Evolutionary conservation across 1,284 basidiomycete genomes (phyloP).

Genomic region (Trichosporon faecale): DNA sequence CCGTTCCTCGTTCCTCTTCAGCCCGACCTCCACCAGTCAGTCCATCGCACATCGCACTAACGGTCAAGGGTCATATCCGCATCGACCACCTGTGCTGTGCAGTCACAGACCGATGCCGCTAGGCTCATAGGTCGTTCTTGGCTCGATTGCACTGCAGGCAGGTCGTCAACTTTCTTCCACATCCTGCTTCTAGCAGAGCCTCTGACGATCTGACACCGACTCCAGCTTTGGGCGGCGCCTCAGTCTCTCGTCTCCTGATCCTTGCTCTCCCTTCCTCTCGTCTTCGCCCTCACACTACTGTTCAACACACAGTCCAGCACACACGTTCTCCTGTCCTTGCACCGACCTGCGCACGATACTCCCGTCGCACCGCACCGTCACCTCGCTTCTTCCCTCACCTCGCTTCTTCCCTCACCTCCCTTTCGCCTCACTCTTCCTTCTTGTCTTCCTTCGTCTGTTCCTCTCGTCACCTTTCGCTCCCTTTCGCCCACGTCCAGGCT

Average conservation of each 20-base stretch:
- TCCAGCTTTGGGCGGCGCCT: background rate
- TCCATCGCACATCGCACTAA: background rate
- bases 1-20: background rate
- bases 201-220: background rate
- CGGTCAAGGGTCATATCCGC: background rate
- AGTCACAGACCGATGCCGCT: background rate
- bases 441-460: background rate
- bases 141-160: background rate
- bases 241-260: background rate
- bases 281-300: background rate
- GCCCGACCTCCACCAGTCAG: background rate
- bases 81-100: background rate
- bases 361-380: background rate
- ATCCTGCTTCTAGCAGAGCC: background rate
- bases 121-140: background rate
- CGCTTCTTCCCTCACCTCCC: background rate
- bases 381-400: background rate
- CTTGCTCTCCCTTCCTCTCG: background rate
- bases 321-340: background rate
- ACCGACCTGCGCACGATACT: background rate
- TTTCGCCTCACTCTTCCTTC: background rate
- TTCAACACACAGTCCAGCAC: background rate
- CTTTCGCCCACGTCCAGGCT: background rate
- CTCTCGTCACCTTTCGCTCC: background rate
- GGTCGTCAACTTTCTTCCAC: background rate